Evolutionary conservation across 2,329 filamentous ascomycete genomes (phyloP).

Genomic region (Leptographium flavum): DNA sequence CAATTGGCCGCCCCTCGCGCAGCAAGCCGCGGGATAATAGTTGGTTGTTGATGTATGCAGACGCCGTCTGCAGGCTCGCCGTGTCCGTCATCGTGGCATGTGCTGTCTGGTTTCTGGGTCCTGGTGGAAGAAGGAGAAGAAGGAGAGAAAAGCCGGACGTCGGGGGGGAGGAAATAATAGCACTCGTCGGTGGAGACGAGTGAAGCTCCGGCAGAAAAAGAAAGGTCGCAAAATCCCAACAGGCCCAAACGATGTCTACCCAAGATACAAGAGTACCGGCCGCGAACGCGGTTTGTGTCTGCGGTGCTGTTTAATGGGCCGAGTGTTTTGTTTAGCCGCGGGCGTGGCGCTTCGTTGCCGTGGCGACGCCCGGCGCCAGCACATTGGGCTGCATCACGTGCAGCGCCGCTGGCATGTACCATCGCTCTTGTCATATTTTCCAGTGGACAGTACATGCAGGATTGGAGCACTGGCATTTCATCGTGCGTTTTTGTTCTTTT

Average conservation of each 20-base stretch:
- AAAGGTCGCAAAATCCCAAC: too few species aligned
- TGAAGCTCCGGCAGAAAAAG: too few species aligned
- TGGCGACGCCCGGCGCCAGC: slow-evolving; percentile 1
- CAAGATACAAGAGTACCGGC: too few species aligned
- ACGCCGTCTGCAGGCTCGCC: slow-evolving; percentile 51
- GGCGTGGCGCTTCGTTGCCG: slow-evolving; percentile 5
- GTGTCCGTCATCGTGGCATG: slow-evolving; percentile 33
- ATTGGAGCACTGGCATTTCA: too few species aligned
- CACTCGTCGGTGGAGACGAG: neutral
- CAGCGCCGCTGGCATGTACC: neutral
- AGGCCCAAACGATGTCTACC: neutral
- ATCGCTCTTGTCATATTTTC: too few species aligned
- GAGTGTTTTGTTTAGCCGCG: slow-evolving; percentile 1
- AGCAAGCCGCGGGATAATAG: slow-evolving; percentile 51
- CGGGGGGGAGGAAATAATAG: too few species aligned
- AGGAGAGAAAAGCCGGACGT: neutral
- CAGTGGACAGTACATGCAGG: too few species aligned
- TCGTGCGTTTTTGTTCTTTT: too few species aligned
- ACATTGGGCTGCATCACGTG: slow-evolving; percentile 5
- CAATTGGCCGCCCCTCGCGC: slow-evolving; percentile 57
- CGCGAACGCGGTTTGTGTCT: too few species aligned
- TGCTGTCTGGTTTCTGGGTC: too few species aligned
- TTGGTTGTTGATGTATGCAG: slow-evolving; percentile 60
- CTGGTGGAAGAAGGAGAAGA: neutral
- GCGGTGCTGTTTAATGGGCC: too few species aligned